A percentile compares a stretch with the other conserved stretches of the same genome.
These are phyloP conservation scores for Claviceps pazoutovae DNA, from an alignment of 2,329 filamentous ascomycete species.

Conservation along the genomic window DNA sequence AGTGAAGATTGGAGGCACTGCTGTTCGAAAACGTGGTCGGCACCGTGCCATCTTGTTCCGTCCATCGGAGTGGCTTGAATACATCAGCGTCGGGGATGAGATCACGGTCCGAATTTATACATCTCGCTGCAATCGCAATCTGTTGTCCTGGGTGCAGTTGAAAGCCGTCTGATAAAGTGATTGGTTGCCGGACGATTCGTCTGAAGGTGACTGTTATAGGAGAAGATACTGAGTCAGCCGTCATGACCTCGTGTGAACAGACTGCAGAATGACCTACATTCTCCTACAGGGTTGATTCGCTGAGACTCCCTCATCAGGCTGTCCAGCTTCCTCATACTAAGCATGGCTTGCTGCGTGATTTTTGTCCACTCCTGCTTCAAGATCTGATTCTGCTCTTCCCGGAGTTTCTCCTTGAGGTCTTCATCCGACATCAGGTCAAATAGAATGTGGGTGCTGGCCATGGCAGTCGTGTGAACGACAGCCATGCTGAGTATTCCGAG, in stretches of 20 bases:
- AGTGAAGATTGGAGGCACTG: constrained; percentile 8
- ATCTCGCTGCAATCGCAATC: constrained; percentile 6
- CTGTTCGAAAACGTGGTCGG: constrained; percentile 6
- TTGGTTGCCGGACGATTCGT: constrained; percentile 6
- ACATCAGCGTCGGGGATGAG: constrained; percentile 3
- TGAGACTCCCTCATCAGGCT: constrained; percentile 11
- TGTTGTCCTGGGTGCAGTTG: constrained; percentile 6
- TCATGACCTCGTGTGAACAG: background rate
- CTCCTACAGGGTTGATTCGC: constrained; percentile 9
- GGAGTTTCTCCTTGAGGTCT: constrained; percentile 1
- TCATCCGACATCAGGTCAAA: constrained; percentile 7
- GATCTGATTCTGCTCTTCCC: constrained; percentile 4
- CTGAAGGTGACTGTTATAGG: constrained; percentile 7
- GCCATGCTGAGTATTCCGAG: constrained; percentile 10
- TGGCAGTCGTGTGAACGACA: constrained; percentile 10
- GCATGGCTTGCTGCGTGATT: constrained; percentile 8
- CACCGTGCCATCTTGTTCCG: background rate
- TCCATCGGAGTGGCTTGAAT: constrained; percentile 6
- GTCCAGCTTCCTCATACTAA: constrained; percentile 10
- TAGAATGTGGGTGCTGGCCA: constrained; percentile 9
- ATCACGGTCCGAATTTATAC: constrained; percentile 5
- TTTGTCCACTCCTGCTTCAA: constrained; percentile 4
- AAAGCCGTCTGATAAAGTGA: constrained; percentile 7
- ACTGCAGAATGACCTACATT: constrained; percentile 2
- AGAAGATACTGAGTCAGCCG: background rate